Conservation (phyloP, 768 basidiomycete species). For the Phlegmacium glaucopus region DNA sequence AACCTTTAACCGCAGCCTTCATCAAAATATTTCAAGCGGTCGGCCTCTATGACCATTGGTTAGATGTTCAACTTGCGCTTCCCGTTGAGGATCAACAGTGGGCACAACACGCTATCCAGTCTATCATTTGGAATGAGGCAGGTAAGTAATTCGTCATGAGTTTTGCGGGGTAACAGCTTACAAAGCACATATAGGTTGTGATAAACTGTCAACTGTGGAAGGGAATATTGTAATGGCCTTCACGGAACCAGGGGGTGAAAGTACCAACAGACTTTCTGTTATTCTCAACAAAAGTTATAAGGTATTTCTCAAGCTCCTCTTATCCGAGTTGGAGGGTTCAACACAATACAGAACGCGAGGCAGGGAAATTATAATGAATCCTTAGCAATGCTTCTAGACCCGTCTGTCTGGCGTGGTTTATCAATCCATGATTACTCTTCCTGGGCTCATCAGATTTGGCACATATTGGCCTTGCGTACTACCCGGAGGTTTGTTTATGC, state of each 20-base stretch:
- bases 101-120: conserved; percentile 72
- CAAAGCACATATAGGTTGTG: conserved; percentile 49
- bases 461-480: conserved; percentile 64
- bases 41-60: conserved; percentile 70
- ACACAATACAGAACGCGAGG: conserved; percentile 50
- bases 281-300: conserved; percentile 66
- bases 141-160: conserved; percentile 37
- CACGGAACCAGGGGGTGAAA: conserved; percentile 51
- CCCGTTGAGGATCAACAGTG: conserved; percentile 60
- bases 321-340: too few relatives aligned
- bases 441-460: conserved; percentile 80
- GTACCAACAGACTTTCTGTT: conserved; percentile 59
- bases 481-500: conserved; percentile 54
- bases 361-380: conserved; percentile 66
- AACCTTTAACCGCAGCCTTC: conserved; percentile 68
- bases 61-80: conserved; percentile 50
- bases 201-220: conserved; percentile 59
- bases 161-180: background rate
- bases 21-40: conserved; percentile 63
- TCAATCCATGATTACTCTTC: conserved; percentile 59
- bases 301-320: conserved; percentile 30
- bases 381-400: conserved; percentile 60
- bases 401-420: conserved; percentile 67
- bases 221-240: conserved; percentile 71
- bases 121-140: conserved; percentile 65